A percentile compares a stretch with the other conserved stretches of the same genome.
These are phyloP conservation scores for Termitomyces sp. DNA, from an alignment of 768 basidiomycete species.

Conservation along the genomic window DNA sequence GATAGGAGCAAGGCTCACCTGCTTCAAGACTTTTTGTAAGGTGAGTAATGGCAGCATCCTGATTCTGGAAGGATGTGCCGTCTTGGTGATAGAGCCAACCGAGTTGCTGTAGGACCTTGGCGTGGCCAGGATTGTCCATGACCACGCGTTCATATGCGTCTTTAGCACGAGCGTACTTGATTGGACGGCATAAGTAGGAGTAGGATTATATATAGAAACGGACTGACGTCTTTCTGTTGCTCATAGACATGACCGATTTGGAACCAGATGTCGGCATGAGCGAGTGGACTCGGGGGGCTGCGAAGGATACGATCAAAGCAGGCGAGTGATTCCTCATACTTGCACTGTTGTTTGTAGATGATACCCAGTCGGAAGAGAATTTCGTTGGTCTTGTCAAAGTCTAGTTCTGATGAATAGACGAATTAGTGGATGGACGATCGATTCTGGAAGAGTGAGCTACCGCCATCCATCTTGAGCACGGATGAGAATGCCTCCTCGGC, in stretches of 20 bases:
- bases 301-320: constrained; percentile 97
- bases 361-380: constrained; percentile 98
- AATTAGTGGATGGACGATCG: constrained; percentile 16
- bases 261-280: constrained; percentile 99
- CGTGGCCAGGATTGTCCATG: constrained; percentile 87
- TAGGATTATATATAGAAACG: neutral
- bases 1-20: constrained; percentile 46
- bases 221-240: constrained; percentile 88
- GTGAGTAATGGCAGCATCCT: constrained; percentile 91
- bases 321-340: constrained; percentile 81
- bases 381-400: constrained; percentile 98
- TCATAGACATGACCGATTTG: constrained; percentile 99
- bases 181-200: neutral
- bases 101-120: constrained; percentile 96
- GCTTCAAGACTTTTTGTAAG: constrained; percentile 94
- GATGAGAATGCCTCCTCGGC: constrained; percentile 98
- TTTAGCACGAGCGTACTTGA: constrained; percentile 82
- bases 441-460: constrained; percentile 43
- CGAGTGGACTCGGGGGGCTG: constrained; percentile 92
- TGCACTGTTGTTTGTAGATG: constrained; percentile 98
- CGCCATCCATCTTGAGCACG: constrained; percentile 95
- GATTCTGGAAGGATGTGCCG: constrained; percentile 92
- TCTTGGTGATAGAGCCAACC: constrained; percentile 98
- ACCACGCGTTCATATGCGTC: constrained; percentile 97
- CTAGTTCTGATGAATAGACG: constrained; percentile 44